Evolutionary conservation across 106 monocot genomes (phyloP), one percentile per base, ranked within the genome.

Genomic region (Dioscorea zingiberensis): DNA sequence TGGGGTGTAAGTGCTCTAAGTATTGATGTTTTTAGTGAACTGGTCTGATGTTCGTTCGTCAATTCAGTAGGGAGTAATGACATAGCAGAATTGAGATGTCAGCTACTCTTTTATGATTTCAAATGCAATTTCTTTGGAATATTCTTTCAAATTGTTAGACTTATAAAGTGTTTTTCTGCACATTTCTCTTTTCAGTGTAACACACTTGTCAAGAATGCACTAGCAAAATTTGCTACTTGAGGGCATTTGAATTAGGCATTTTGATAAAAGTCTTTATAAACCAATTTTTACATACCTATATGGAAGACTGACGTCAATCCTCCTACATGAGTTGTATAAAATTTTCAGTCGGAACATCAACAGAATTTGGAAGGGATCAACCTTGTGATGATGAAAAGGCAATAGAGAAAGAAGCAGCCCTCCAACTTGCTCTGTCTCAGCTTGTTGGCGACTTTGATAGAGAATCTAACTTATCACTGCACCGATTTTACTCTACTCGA

Each of bases 381-480:
- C 73, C 63, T 21, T 64, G 63, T 67, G 82, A 87, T 74, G 78
- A 74, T 65, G 68, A n/a, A 46, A 68, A 59, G 55, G 26, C 32
- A 17, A 47, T 44, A 21, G 64, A 87, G 57, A 94, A 90, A 64
- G 74, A 87, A 7, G 73, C 72, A 16, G 73, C 74, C 61, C 94
- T 94, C 70, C 82, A 77, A 59, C 60, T 72, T 44, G 94, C 90
- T 59, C 44, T 94, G 7, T 84, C 82, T 68, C 90, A 82, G 38
- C 84, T 94, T 75, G 79, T 74, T 4, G 74, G 77, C 46, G 81
- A 90, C 70, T 94, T 94, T 69, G 90, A 90, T 71, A 77, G 60
- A 76, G 90, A 84, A 55, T 94, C 94, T 54, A 84, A 70, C 48
- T 82, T 94, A 74, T 84, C 81, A 59, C 69, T 94, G 69, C 44